phyloP scores from a whole-genome alignment of 2,329 filamentous ascomycete species.

The Botrytis galanthina region DNA sequence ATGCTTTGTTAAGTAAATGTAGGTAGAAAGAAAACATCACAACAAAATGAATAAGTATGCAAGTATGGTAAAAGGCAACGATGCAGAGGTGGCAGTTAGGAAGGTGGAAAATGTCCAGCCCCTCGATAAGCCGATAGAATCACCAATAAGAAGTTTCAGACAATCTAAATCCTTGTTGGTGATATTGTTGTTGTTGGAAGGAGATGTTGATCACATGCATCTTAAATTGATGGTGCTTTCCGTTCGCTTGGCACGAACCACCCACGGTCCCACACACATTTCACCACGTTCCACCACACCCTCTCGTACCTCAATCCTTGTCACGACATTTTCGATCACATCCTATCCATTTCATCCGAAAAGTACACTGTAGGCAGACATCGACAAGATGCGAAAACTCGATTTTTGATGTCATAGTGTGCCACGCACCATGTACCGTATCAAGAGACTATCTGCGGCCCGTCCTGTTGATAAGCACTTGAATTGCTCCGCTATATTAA shows the following conservation, averaged over 20 bases:
- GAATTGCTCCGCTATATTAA: background rate
- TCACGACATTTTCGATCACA: background rate
- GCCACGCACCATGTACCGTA: background rate
- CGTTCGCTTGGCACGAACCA: background rate
- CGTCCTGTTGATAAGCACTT: constrained; percentile 1
- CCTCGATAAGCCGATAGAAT: background rate
- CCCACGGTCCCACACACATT: background rate
- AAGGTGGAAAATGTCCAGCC: background rate
- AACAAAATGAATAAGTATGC: too few relatives aligned
- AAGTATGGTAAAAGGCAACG: background rate
- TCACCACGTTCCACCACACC: background rate
- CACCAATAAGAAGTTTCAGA: background rate
- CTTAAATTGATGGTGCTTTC: background rate
- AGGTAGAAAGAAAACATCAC: background rate
- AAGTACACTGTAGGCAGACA: background rate
- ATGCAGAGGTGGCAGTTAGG: background rate
- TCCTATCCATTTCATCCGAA: background rate
- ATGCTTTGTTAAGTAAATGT: background rate
- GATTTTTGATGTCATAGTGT: background rate
- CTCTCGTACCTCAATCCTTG: background rate
- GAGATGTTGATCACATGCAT: background rate
- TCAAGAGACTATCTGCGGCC: background rate
- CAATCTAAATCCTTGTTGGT: constrained; percentile 10
- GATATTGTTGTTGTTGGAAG: background rate
- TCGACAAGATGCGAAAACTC: background rate